A percentile compares a stretch with the other conserved stretches of the same genome.
These are phyloP conservation scores for Trichoderma sp. DNA, from an alignment of 2,329 filamentous ascomycete species.

Conservation along the genomic window DNA sequence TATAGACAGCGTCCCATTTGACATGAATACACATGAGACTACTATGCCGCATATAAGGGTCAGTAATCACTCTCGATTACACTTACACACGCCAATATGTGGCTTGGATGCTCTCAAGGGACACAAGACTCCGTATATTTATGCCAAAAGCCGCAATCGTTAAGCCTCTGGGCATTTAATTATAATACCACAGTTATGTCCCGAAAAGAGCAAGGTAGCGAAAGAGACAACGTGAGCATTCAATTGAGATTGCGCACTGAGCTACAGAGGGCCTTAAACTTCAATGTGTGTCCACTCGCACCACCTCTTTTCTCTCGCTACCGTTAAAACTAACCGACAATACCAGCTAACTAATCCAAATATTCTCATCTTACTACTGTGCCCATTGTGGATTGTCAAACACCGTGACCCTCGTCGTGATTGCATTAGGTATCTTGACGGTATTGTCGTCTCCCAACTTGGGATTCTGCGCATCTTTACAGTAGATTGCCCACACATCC, in stretches of 20 bases:
- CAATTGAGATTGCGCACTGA: neutral
- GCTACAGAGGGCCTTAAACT: neutral
- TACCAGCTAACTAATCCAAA: neutral
- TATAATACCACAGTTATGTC: fast-evolving
- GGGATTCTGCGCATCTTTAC: neutral
- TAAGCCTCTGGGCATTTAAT: neutral
- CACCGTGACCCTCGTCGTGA: neutral
- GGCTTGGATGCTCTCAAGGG: neutral
- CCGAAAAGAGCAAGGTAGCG: neutral
- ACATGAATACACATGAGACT: too few relatives aligned
- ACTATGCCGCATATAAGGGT: too few relatives aligned
- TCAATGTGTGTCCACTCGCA: neutral
- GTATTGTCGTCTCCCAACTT: neutral
- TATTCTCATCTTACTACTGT: neutral
- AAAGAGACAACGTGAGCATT: neutral
- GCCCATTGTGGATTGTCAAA: neutral
- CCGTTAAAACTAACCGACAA: neutral
- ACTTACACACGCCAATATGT: neutral
- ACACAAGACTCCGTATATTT: neutral
- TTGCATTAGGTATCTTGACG: neutral
- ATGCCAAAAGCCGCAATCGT: neutral
- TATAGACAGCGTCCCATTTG: too few relatives aligned
- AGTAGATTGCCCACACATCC: neutral
- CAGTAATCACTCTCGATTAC: too few relatives aligned
- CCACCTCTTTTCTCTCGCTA: neutral